Conservation (phyloP, 345 rosid genomes). For the Corymbia maculata region DNA sequence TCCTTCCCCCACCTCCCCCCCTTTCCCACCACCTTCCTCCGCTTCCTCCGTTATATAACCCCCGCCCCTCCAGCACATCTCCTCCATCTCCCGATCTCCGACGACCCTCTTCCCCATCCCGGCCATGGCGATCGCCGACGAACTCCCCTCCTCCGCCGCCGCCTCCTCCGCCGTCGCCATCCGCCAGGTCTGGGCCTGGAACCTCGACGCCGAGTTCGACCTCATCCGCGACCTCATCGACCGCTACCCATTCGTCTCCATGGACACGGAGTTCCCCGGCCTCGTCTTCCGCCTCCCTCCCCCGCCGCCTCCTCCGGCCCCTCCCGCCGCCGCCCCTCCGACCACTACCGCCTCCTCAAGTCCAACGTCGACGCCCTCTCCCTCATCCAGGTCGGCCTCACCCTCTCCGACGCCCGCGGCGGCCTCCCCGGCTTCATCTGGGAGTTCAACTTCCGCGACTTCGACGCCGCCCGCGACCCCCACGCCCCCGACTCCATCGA, state of each 20-base stretch:
- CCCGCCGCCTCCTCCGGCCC: background rate
- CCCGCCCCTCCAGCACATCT: background rate
- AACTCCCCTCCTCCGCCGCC: background rate
- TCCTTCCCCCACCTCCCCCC: background rate
- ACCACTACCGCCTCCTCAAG: conserved; percentile 61
- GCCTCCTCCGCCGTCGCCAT: conserved; percentile 18
- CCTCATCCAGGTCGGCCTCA: conserved; percentile 83
- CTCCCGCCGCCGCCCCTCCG: conserved; percentile 28
- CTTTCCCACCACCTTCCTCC: background rate
- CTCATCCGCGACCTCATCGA: conserved; percentile 50
- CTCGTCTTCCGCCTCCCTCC: conserved; percentile 25
- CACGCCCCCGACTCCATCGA: conserved; percentile 85
- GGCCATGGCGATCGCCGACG: background rate
- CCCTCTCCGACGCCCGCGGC: conserved; percentile 47
- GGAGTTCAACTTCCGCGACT: conserved; percentile 82
- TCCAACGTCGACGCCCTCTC: conserved; percentile 72
- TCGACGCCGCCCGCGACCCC: conserved; percentile 49
- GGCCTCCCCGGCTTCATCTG: conserved; percentile 62
- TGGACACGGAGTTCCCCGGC: conserved; percentile 95
- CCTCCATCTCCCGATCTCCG: background rate
- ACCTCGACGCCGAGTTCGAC: conserved; percentile 57
- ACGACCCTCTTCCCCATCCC: background rate
- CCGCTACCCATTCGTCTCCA: conserved; percentile 51
- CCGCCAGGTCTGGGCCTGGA: conserved; percentile 72
- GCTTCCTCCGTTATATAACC: background rate